Conservation (phyloP, 2,329 filamentous ascomycete species). For the Colletotrichum australisinense region DNA sequence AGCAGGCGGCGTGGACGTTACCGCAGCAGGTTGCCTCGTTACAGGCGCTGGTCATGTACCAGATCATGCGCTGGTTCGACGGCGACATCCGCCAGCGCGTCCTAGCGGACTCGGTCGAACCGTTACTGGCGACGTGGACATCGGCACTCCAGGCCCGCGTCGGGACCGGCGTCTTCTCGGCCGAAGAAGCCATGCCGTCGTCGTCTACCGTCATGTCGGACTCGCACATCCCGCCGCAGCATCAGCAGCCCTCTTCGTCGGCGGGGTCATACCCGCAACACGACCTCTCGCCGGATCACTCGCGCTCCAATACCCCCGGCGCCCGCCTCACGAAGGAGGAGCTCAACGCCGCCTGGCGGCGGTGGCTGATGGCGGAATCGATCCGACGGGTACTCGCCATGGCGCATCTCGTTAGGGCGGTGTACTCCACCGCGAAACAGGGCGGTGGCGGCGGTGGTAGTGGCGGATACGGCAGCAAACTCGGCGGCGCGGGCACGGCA, state of each 20-base stretch:
- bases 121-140: conserved; percentile 35
- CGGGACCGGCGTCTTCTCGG: conserved; percentile 27
- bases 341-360: conserved; percentile 35
- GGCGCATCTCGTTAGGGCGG: conserved; percentile 35
- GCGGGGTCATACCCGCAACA: conserved; percentile 23
- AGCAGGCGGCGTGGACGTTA: conserved; percentile 36
- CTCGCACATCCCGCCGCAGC: conserved; percentile 4
- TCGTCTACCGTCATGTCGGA: conserved; percentile 10
- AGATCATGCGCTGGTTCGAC: conserved; percentile 40
- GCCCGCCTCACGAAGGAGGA: conserved; percentile 24
- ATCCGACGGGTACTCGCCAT: conserved; percentile 34
- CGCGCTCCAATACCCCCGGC: conserved; percentile 26
- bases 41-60: conserved; percentile 40
- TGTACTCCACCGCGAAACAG: conserved; percentile 34
- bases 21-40: conserved; percentile 38
- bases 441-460: neutral
- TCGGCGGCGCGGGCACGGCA: neutral
- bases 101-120: conserved; percentile 37
- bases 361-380: conserved; percentile 37
- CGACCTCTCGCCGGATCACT: conserved; percentile 22
- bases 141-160: conserved; percentile 34
- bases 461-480: conserved; percentile 5
- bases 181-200: conserved; percentile 20
- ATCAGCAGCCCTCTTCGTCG: conserved; percentile 13
- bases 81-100: conserved; percentile 39